Evolutionary conservation across 768 basidiomycete species (phyloP).

Genomic region (Saitozyma sp.): DNA sequence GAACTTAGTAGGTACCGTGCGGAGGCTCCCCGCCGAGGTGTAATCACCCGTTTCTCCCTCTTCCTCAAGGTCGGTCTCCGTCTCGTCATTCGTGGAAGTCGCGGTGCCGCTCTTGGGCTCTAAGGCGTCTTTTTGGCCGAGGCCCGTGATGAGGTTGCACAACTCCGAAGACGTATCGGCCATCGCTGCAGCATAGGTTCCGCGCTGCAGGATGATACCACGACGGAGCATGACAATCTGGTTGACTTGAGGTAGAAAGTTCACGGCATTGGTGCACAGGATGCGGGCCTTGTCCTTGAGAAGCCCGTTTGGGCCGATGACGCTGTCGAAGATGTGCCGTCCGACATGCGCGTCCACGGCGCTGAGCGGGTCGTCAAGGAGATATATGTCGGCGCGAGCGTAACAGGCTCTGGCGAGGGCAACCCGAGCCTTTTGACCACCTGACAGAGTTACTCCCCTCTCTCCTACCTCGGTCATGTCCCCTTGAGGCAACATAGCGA

Average conservation of each 20-base stretch:
- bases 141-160: conserved; percentile 63
- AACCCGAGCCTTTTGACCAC: conserved; percentile 53
- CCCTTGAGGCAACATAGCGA: conserved; percentile 74
- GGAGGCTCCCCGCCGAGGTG: no score
- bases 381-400: conserved; percentile 83
- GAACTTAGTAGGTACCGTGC: no score
- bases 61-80: conserved; percentile 27
- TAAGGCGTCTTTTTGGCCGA: conserved; percentile 49
- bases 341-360: conserved; percentile 55
- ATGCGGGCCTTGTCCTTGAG: conserved; percentile 80
- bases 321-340: conserved; percentile 62
- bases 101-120: conserved; percentile 34
- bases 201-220: conserved; percentile 77
- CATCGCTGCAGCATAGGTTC: conserved; percentile 63
- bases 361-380: conserved; percentile 87
- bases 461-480: conserved; percentile 59
- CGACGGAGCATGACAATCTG: conserved; percentile 71
- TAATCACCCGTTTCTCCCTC: no score
- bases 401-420: conserved; percentile 77
- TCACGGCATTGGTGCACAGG: conserved; percentile 80
- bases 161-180: conserved; percentile 66
- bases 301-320: conserved; percentile 80
- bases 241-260: conserved; percentile 76
- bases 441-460: conserved; percentile 48
- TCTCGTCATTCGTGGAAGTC: conserved; percentile 44